Base-by-base conservation (phyloP, 1,284 basidiomycete genomes). In the Xerocomus minutiporus region DNA sequence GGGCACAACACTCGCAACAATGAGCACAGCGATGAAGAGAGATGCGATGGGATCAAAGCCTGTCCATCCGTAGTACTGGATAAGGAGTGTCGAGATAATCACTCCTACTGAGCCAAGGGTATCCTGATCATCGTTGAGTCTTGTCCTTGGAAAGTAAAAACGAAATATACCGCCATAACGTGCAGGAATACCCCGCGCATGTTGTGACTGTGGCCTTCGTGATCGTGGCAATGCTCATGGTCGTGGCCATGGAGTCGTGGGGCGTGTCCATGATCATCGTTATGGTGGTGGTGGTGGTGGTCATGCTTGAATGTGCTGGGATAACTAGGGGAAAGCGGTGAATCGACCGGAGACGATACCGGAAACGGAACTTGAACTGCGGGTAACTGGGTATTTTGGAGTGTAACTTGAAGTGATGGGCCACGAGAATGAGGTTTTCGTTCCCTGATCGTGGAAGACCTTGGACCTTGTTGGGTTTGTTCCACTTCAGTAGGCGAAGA, bases 131-230 rank as follows among this genome's bases (percentile, higher is more conserved):
- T 45, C n/a, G 39, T 50, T 62, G 39, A 57, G 48, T 40, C 35
- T 28, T 59, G 53, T 47, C 45, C 59, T 57, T n/a, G 11, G 29
- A 34, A 41, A 41, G 47, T 9, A 28, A 47, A 25, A 46, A 50
- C 25, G 11, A 42, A 36, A 73, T 86, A 64, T 69, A 93, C 91
- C 46, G 88, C 88, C 88, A 91, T 88, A 46, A 91, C 89, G 66
- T 91, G 88, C 55, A 99, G 73, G 69, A 99, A 99, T 12, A 99
- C 94, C n/a, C 97, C 97, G 45, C 94, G 88, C 97, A 99, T 99
- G 69, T 99, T 99, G 71, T 99, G 93, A 69, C 90, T 93, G 64
- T 96, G 93, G 0, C 88, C 86, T 70, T 88, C 87, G 63, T 90
- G 83, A 23, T 76, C 73, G 50, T 83, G 77, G 20, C 48, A 17